phyloP scores from a whole-genome alignment of 139 green algal species.

The Spirogloea muscicola region DNA sequence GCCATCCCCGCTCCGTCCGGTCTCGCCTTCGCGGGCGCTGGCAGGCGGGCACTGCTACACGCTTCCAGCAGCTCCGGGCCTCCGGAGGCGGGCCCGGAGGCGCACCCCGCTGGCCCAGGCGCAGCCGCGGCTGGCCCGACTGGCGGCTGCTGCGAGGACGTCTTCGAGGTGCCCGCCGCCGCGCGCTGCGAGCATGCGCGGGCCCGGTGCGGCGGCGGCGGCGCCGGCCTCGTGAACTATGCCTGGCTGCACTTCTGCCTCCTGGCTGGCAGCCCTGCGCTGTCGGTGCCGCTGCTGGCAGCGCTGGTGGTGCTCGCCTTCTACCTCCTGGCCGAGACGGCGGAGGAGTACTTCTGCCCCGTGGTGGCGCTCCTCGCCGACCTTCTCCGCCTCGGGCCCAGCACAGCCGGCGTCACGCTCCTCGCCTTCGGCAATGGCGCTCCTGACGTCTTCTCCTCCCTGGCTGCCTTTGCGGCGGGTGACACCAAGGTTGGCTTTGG shows the following conservation, averaged over 20 bases:
- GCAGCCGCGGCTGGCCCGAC: too few relatives aligned
- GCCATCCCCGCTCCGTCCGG: too few relatives aligned
- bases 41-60: too few relatives aligned
- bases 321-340: slow-evolving; percentile 50
- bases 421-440: slow-evolving; percentile 54
- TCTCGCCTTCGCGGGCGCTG: too few relatives aligned
- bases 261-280: background rate
- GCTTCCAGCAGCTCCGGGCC: too few relatives aligned
- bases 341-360: slow-evolving; percentile 51
- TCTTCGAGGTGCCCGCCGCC: too few relatives aligned
- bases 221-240: slow-evolving; percentile 38
- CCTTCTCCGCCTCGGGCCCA: slow-evolving; percentile 38
- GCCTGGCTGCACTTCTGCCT: slow-evolving; percentile 35
- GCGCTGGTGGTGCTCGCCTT: slow-evolving; percentile 26
- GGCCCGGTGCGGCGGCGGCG: too few relatives aligned
- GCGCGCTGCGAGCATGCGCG: too few relatives aligned
- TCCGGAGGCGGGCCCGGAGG: too few relatives aligned
- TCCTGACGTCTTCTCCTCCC: slow-evolving; percentile 52
- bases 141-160: too few relatives aligned
- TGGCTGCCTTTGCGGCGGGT: slow-evolving; percentile 40
- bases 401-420: slow-evolving; percentile 51
- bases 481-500: slow-evolving; percentile 37
- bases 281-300: slow-evolving; percentile 16
- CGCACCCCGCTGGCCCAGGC: too few relatives aligned
- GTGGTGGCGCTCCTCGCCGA: slow-evolving; percentile 30